These are phyloP conservation scores for Symbiodinium pilosum DNA, from an alignment of 73 alveolate species.

Conservation along the genomic window DNA sequence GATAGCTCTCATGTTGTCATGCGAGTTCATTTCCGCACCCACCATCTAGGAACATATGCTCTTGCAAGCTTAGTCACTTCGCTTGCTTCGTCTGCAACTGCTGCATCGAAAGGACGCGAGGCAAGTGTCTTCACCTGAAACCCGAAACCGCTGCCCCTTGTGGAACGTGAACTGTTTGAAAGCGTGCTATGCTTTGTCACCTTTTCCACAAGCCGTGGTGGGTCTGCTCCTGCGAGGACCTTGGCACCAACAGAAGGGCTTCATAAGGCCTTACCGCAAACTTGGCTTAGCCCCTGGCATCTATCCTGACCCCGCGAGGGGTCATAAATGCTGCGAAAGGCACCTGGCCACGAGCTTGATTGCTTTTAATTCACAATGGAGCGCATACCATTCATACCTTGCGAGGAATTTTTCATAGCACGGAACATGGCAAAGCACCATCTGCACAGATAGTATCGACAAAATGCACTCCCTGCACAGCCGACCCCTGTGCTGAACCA, in stretches of 20 bases:
- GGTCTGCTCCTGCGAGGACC: neutral
- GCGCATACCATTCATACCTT: too few relatives aligned
- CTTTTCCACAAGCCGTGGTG: neutral
- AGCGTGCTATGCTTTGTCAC: neutral
- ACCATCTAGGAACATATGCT: neutral
- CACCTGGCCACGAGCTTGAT: too few relatives aligned
- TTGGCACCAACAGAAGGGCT: neutral
- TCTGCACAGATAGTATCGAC: too few relatives aligned
- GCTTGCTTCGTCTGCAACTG: neutral
- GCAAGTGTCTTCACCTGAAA: neutral
- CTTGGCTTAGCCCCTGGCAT: neutral
- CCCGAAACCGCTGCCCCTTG: too few relatives aligned
- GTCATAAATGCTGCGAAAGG: neutral
- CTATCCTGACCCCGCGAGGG: neutral
- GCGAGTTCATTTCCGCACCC: too few relatives aligned
- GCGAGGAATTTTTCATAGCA: too few relatives aligned
- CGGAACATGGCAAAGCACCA: too few relatives aligned
- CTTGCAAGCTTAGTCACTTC: neutral
- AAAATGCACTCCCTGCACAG: too few relatives aligned
- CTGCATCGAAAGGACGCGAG: neutral
- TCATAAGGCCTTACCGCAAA: neutral
- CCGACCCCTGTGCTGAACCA: too few relatives aligned
- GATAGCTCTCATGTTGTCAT: too few relatives aligned
- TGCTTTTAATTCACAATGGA: too few relatives aligned
- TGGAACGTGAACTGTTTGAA: too few relatives aligned